Base-by-base conservation (phyloP, 2,329 filamentous ascomycete species). In the Fusarium dimerum region DNA sequence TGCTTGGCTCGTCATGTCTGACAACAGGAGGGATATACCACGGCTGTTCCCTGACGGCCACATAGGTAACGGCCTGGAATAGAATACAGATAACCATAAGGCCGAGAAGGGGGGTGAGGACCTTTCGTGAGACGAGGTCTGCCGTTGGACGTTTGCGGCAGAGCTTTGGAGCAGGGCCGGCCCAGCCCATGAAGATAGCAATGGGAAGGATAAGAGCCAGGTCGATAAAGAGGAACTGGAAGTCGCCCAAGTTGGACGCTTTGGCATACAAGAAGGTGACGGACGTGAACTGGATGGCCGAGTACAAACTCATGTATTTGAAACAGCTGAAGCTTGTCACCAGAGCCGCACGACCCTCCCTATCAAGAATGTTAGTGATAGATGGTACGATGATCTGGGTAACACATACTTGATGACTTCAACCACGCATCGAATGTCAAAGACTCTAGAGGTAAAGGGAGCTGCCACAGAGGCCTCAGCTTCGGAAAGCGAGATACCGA, bases 291-390 rank as follows among this genome's bases (percentile, higher is more conserved):
- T 99, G 94, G 60, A 99, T 99, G n/a, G 94, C 93, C 3, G 92
- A 97, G 77, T 99, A 99, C 60, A 99, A 75, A 64, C 90, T 95
- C 95, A 99, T 99, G 74, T 96, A 99, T 77, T 97, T 99, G 82
- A 99, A 99, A 76, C 94, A 99, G 76, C 90, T 95, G 76, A 99
- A 99, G 72, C 92, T 96, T 12, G 94, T 99, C n/a, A 97, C 92
- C 34, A 99, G 81, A 34, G 95, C 90, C 17, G 93, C 93, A 57
- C 95, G 86, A 17, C 94, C 94, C 77, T 99, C 94, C 60, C 92
- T 86, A 36, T 40, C 38, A 16, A 10, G 1, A 17, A 40, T 16
- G 56, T 73, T 57, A 73, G 63, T 15, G 26, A 30, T 2, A 16
- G 44, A 38, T 18, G 13, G 20, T 11, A 32, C 16, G 5, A 6